Evolutionary conservation across 2,329 filamentous ascomycete species (phyloP).

Genomic region (Diaporthe aspalathi): DNA sequence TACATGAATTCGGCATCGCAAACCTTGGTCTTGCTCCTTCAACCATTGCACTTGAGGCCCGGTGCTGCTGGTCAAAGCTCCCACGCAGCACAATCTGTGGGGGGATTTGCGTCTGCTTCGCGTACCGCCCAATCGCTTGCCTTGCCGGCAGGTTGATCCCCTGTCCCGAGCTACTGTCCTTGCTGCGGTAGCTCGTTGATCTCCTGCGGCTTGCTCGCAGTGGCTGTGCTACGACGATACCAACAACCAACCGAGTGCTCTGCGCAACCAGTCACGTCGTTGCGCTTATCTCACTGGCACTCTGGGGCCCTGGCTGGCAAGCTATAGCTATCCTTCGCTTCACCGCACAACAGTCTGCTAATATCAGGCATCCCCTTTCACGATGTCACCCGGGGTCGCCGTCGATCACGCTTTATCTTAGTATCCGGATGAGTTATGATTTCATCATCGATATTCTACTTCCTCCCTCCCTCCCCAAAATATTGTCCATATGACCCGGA

Average conservation of each 20-base stretch:
- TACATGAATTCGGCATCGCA: not conserved
- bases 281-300: constrained; percentile 29
- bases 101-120: constrained; percentile 29
- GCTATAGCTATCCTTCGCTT: constrained; percentile 1
- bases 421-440: constrained; percentile 20
- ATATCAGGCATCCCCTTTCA: constrained; percentile 17
- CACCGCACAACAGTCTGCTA: not conserved
- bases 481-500: constrained; percentile 21
- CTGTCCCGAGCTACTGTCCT: constrained; percentile 17
- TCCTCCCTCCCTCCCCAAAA: constrained; percentile 15
- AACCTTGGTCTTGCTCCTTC: not conserved
- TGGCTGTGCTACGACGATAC: constrained; percentile 36
- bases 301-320: constrained; percentile 4
- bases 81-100: constrained; percentile 16
- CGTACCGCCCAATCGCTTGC: constrained; percentile 33
- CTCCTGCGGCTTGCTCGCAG: not conserved
- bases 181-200: constrained; percentile 1
- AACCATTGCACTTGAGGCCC: not conserved
- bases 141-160: not conserved
- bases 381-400: constrained; percentile 32
- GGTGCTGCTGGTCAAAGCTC: not conserved
- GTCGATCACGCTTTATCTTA: constrained; percentile 17
- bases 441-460: constrained; percentile 37
- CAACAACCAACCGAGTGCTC: not conserved
- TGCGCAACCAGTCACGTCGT: constrained; percentile 28